A percentile compares a stretch with the other conserved stretches of the same genome.
Conservation (phyloP, 441 rosid genomes). For the Mallotus repandus region DNA sequence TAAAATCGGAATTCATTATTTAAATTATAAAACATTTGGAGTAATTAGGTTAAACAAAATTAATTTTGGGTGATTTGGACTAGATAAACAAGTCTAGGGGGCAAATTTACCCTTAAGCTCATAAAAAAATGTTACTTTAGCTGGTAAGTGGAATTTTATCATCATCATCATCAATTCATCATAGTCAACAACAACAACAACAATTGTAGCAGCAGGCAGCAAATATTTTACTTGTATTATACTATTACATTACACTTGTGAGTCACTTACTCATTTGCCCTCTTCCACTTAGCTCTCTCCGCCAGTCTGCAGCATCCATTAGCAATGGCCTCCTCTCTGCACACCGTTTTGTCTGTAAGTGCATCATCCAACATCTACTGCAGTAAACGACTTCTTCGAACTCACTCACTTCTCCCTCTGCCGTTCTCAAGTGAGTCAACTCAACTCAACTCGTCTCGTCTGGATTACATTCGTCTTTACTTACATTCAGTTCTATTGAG, state of each 20-base stretch:
- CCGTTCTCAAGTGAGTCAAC: slow-evolving; percentile 42
- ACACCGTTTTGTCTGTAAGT: slow-evolving; percentile 48
- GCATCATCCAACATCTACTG: slow-evolving; percentile 31
- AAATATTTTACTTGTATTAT: not conserved
- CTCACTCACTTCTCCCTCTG: slow-evolving; percentile 34
- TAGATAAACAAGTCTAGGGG: no score
- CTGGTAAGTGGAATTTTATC: not conserved
- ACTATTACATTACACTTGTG: no score
- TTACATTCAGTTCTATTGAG: not conserved
- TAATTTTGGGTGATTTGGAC: no score
- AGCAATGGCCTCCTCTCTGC: slow-evolving; percentile 70
- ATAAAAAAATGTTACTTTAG: no score
- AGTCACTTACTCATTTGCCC: no score
- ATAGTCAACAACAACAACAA: not conserved
- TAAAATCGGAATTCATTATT: no score
- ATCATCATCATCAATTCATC: not conserved
- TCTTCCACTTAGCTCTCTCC: not conserved
- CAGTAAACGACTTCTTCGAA: slow-evolving; percentile 29
- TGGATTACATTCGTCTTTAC: no score
- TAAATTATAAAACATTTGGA: no score
- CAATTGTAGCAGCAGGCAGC: not conserved
- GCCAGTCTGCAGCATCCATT: not conserved
- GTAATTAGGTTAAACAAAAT: no score
- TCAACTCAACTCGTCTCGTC: no score
- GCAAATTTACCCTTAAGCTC: no score